Evolutionary conservation across 2,329 filamentous ascomycete species (phyloP).

Genomic region (Aspergillus quadricinctus): DNA sequence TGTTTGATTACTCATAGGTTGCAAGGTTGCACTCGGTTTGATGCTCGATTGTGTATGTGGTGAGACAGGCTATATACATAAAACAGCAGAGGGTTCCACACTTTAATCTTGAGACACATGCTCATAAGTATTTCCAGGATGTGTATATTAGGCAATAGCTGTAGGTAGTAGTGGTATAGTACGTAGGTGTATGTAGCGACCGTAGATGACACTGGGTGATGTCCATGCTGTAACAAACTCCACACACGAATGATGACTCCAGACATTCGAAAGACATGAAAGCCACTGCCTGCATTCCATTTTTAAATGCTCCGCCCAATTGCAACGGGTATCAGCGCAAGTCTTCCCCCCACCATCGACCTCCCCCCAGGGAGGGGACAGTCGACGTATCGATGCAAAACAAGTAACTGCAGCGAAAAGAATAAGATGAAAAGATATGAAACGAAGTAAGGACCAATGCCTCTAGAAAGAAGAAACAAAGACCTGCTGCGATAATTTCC

Average conservation of each 20-base stretch:
- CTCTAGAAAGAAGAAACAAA: slow-evolving; percentile 4
- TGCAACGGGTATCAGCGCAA: slow-evolving; percentile 13
- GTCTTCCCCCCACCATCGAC: slow-evolving; percentile 6
- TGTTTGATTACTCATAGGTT: not conserved
- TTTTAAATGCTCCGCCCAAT: slow-evolving; percentile 12
- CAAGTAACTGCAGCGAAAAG: not conserved
- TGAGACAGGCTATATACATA: not conserved
- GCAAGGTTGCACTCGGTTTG: not conserved
- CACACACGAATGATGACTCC: slow-evolving; percentile 1
- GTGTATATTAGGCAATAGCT: not conserved
- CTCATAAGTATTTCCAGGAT: not conserved
- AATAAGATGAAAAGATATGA: not conserved
- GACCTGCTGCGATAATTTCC: slow-evolving; percentile 13
- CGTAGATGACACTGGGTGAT: not conserved
- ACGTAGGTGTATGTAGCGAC: not conserved
- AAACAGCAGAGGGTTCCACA: not conserved
- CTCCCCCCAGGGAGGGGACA: not conserved
- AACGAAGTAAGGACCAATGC: not conserved
- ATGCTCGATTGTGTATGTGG: not conserved
- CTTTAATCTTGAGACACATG: not conserved
- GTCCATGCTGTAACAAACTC: not conserved
- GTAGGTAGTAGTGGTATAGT: not conserved
- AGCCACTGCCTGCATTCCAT: slow-evolving; percentile 2
- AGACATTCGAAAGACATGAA: not conserved
- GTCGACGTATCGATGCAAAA: not conserved